Percentiles rank a stretch among this genome's conserved stretches.
phyloP scores from a whole-genome alignment of 768 basidiomycete species.

The Naematelia aurantialba region DNA sequence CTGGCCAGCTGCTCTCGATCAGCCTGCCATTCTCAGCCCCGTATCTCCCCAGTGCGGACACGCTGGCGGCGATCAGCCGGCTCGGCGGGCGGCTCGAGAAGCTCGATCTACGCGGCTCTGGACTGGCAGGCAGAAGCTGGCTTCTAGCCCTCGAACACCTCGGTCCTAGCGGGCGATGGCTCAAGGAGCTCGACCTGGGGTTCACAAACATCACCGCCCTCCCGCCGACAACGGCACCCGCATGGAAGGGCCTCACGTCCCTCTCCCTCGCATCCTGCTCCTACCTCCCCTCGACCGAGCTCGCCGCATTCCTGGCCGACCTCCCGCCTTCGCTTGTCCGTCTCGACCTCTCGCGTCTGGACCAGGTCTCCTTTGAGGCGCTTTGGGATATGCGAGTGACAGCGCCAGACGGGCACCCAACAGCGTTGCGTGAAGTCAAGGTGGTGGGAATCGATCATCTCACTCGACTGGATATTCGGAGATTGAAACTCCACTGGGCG shows the following conservation, averaged over 20 bases:
- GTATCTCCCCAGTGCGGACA: slow-evolving; percentile 18
- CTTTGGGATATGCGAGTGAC: slow-evolving; percentile 21
- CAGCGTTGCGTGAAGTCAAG: slow-evolving; percentile 28
- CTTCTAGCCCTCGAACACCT: slow-evolving; percentile 12
- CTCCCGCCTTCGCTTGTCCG: slow-evolving; percentile 19
- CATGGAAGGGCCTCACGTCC: not conserved
- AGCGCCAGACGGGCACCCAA: slow-evolving; percentile 1
- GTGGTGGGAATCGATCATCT: slow-evolving; percentile 42
- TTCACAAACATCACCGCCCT: slow-evolving; percentile 31
- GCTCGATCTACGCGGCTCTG: slow-evolving; percentile 31
- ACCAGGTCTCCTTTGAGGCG: slow-evolving; percentile 22
- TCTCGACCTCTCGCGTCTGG: slow-evolving; percentile 33
- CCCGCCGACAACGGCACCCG: slow-evolving; percentile 10
- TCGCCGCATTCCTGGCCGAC: slow-evolving; percentile 21
- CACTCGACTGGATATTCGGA: slow-evolving; percentile 30
- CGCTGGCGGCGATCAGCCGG: slow-evolving; percentile 13
- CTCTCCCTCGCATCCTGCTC: slow-evolving; percentile 32
- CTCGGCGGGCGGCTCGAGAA: slow-evolving; percentile 23
- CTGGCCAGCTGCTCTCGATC: slow-evolving; percentile 23
- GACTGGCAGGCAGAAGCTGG: slow-evolving; percentile 18
- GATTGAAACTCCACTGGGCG: slow-evolving; percentile 34
- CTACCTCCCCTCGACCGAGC: slow-evolving; percentile 5
- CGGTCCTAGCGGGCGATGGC: slow-evolving; percentile 9
- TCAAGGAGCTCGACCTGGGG: slow-evolving; percentile 27
- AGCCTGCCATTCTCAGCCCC: slow-evolving; percentile 34